Conservation (phyloP, 139 green algal genomes). For the Eudorina sp. region DNA sequence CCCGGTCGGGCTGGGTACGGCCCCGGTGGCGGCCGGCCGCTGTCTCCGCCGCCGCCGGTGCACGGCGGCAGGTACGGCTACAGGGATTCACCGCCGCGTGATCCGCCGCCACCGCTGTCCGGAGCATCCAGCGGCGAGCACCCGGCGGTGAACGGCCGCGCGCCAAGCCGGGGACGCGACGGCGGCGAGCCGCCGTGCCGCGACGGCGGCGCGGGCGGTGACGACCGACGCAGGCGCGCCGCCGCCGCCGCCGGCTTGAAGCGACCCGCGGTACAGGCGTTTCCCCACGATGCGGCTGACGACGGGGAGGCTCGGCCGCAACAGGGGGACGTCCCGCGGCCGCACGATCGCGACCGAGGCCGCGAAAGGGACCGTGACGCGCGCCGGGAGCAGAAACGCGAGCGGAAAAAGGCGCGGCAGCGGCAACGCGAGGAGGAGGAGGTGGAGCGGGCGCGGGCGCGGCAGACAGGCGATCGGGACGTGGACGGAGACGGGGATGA, state of each 20-base stretch:
- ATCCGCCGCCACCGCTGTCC: background rate
- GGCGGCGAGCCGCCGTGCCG: background rate
- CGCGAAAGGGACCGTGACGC: background rate
- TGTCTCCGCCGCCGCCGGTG: background rate
- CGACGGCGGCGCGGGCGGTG: background rate
- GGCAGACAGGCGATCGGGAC: background rate
- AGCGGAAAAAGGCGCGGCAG: background rate
- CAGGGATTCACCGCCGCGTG: background rate
- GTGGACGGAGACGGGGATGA: background rate
- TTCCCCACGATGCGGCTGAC: background rate
- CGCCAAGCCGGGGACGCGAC: background rate
- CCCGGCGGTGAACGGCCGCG: background rate
- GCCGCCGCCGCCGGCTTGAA: background rate
- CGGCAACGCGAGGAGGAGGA: background rate
- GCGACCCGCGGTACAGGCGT: background rate
- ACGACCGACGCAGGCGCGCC: background rate
- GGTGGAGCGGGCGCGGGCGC: background rate
- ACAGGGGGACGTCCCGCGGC: background rate
- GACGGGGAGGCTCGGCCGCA: background rate
- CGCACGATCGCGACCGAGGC: background rate
- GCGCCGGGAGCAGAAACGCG: background rate
- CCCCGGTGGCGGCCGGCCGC: background rate
- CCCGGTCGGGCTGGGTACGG: background rate
- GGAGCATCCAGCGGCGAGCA: background rate
- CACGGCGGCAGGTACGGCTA: background rate